A percentile compares a stretch with the other conserved stretches of the same genome.
These are phyloP conservation scores for Chytriomyces confervae DNA, from an alignment of 192 early-diverging fungal genomes.

Conservation along the genomic window DNA sequence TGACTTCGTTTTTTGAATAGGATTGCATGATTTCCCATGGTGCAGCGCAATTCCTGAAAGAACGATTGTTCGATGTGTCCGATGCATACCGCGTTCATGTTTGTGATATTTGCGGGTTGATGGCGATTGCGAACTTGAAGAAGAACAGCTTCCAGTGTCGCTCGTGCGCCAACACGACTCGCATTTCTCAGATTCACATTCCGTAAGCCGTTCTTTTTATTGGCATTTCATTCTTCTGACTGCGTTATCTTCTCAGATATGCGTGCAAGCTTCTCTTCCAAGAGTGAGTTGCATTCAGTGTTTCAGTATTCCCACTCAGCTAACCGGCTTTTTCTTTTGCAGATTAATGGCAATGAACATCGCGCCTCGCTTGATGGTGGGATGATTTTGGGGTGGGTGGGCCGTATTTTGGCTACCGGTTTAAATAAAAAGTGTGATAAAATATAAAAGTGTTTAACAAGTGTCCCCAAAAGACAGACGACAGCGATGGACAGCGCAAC, in stretches of 20 bases:
- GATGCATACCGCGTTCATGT: slow-evolving; percentile 98
- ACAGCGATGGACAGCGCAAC: slow-evolving; percentile 25
- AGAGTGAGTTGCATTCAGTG: slow-evolving; percentile 55
- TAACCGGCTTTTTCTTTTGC: background rate
- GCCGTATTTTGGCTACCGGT: too few species aligned
- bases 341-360: slow-evolving; percentile 98
- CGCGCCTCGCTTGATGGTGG: slow-evolving; percentile 83
- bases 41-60: slow-evolving; percentile 94
- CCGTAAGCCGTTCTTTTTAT: slow-evolving; percentile 74
- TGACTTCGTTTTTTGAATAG: background rate
- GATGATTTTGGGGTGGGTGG: background rate
- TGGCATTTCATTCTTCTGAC: background rate
- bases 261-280: slow-evolving; percentile 98
- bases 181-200: slow-evolving; percentile 95
- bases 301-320: background rate
- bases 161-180: slow-evolving; percentile 92
- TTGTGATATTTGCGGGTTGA: slow-evolving; percentile 99
- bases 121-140: slow-evolving; percentile 92
- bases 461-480: too few species aligned
- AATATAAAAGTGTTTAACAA: too few species aligned
- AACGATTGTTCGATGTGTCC: slow-evolving; percentile 96
- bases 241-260: slow-evolving; percentile 40
- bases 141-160: slow-evolving; percentile 95
- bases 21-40: slow-evolving; percentile 44
- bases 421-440: too few species aligned